Evolutionary conservation across 495 filamentous ascomycete genomes (phyloP), one percentile per base, ranked within the genome.

Genomic region (Aspergillus egyptiacus): DNA sequence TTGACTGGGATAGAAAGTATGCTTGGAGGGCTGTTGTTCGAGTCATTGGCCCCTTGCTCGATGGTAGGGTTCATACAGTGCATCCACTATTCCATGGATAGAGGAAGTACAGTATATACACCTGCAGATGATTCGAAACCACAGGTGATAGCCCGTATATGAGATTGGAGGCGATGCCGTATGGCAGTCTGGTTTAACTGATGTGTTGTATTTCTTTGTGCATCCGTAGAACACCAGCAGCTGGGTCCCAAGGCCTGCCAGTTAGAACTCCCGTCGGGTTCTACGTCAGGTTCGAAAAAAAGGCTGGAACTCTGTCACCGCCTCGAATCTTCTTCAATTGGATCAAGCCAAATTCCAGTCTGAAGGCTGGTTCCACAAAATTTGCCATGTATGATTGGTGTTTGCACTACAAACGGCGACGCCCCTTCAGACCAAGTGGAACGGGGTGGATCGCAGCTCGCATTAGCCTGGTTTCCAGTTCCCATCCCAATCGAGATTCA

Each of bases 331-430:
- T 56, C 54, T 48, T n/a, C n/a, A 47, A 60, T 56, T 56, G 53
- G 57, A 48, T 47, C 30, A 6, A 39, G 25, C 25, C 46, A 51
- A 27, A 35, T 54, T 54, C 41, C 28, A 22, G n/a, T 33, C 28
- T 30, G 49, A 50, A 38, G 40, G 50, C 52, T 51, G 58, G 48
- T 54, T 48, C 52, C 23, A 54, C 55, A 51, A 44, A 15, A n/a
- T 1, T 9, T 11, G 18, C 14, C 9, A 27, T 46, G 2, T n/a
- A n/a, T 54, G 43, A 59, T 54, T 58, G 34, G 57, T 36, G 20
- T 25, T 44, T 40, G 48, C 24, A 35, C 20, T 28, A 48, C 51
- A 62, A 68, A 70, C 67, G 67, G 67, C 50, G 56, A 62, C 65
- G 62, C 67, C 51, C 56, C 47, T 52, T 51, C 54, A 54, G 54